phyloP scores from a whole-genome alignment of 2,329 filamentous ascomycete genomes.

The Tympanopsis confertula region DNA sequence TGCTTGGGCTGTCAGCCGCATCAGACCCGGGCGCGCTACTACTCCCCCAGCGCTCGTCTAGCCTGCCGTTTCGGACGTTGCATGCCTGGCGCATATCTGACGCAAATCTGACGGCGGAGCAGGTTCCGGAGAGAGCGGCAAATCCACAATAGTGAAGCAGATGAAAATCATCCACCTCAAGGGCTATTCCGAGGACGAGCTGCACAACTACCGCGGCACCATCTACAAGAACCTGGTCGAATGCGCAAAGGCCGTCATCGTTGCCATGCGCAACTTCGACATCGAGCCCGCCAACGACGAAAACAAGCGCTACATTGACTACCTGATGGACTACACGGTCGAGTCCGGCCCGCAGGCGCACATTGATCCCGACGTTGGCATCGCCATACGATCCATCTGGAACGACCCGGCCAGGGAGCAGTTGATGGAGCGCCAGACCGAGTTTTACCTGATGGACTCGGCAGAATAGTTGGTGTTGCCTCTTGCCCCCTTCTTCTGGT shows the following conservation, averaged over 20 bases:
- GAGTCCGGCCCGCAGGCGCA: constrained; percentile 81
- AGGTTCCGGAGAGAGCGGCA: constrained; percentile 97
- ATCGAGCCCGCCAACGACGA: constrained; percentile 65
- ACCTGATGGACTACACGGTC: constrained; percentile 75
- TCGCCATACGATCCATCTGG: constrained; percentile 80
- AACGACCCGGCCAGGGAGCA: constrained; percentile 72
- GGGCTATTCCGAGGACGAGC: constrained; percentile 87
- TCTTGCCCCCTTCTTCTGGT: background rate
- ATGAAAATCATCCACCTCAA: constrained; percentile 99
- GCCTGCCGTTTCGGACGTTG: too few relatives aligned
- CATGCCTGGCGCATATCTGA: too few relatives aligned
- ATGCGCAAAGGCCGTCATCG: constrained; percentile 86
- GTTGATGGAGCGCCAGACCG: constrained; percentile 85
- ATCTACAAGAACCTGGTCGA: constrained; percentile 98
- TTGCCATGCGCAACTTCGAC: constrained; percentile 82
- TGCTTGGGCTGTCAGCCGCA: background rate
- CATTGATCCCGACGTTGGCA: constrained; percentile 69
- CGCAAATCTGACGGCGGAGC: constrained; percentile 8
- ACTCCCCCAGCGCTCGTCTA: too few relatives aligned
- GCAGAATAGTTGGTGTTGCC: constrained; percentile 72
- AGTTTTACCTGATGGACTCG: constrained; percentile 99
- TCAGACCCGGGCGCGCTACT: background rate
- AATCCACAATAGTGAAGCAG: constrained; percentile 98
- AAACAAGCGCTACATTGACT: constrained; percentile 66
- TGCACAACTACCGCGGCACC: constrained; percentile 85